Evolutionary conservation across 129 eudicot species (phyloP), one percentile per base, ranked within the genome.

Genomic region (Flaveria brownii): DNA sequence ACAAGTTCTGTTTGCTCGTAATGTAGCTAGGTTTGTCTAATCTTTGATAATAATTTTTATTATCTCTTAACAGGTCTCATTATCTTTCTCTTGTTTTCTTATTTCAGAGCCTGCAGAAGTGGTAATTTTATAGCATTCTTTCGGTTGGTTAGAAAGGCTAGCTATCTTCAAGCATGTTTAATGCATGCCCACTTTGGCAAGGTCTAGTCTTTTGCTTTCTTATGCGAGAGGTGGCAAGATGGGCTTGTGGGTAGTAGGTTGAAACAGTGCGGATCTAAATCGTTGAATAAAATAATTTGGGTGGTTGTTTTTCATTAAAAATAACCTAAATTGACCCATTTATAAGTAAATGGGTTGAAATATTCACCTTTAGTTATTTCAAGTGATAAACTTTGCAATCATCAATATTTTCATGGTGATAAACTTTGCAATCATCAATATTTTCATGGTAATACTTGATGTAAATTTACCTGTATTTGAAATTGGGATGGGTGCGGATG

Each of bases 181-280:
- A 94, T 94, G 94, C 99, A 94, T 85, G 99, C 99, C 55, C 99
- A 94, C 80, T 94, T 94, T 80, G 84, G 94, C 56, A 94, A 94
- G 99, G 99, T 94, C 77, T 83, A 76, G 72, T 75, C 50, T 42
- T 73, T 76, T 59, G 42, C 64, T 36, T 60, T 45, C 42, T 42
- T 71, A 47, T 71, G 36, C n/a, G 20, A 60, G 22, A 57, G 33
- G 22, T 52, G 22, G 59, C 59, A 5, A 52, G 59, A 18, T 20
- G 64, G 30, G 64, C 15, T 57, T 10, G 33, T 57, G 64, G 64
- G 66, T 23, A 60, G 26, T 16, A 25, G 6, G 6, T 60, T 60
- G 9, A 60, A 60, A 25, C 41, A 41, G 66, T n/a, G n/a, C 15
- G 9, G 49, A 33, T 33, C 6, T 64, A 15, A 6, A 64, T 36